Evolutionary conservation across 2,329 filamentous ascomycete species (phyloP).

Genomic region (Trichoderma breve): DNA sequence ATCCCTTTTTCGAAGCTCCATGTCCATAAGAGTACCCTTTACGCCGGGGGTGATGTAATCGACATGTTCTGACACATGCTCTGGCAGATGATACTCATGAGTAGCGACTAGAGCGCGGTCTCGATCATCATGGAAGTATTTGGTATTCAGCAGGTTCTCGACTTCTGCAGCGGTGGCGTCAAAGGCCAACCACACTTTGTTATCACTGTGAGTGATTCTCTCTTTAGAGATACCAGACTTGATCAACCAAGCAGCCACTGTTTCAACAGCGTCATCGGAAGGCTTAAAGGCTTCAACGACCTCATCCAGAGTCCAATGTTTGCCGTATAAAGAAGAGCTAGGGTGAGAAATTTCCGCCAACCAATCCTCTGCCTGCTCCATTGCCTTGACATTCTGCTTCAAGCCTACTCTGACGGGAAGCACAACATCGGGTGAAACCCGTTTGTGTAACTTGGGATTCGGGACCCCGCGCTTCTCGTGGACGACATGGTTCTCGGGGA

Average conservation of each 20-base stretch:
- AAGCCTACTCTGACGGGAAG: slow-evolving; percentile 43
- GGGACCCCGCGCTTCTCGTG: slow-evolving; percentile 21
- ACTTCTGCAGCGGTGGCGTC: slow-evolving; percentile 28
- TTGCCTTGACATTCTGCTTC: slow-evolving; percentile 39
- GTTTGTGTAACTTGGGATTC: slow-evolving; percentile 8
- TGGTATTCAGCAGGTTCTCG: slow-evolving; percentile 50
- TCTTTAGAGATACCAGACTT: slow-evolving; percentile 47
- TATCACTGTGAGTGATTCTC: slow-evolving; percentile 48
- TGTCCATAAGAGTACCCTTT: slow-evolving; percentile 19
- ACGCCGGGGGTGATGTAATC: slow-evolving; percentile 42
- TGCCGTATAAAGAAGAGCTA: slow-evolving; percentile 42
- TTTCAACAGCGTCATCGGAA: slow-evolving; percentile 42
- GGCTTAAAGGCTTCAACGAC: slow-evolving; percentile 44
- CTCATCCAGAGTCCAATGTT: slow-evolving; percentile 45
- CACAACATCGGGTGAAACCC: slow-evolving; percentile 17
- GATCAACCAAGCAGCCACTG: slow-evolving; percentile 52
- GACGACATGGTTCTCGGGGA: slow-evolving; percentile 17
- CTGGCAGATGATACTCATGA: slow-evolving; percentile 41
- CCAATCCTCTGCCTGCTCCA: slow-evolving; percentile 42
- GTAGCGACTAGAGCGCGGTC: slow-evolving; percentile 36
- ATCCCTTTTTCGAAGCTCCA: slow-evolving; percentile 15
- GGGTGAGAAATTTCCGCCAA: slow-evolving; percentile 44
- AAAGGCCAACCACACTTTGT: slow-evolving; percentile 43
- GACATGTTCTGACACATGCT: slow-evolving; percentile 36
- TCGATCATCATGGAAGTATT: slow-evolving; percentile 47